Evolutionary conservation across 1,284 basidiomycete genomes (phyloP), one percentile per base, ranked within the genome.

Genomic region (Malassezia brasiliensis): DNA sequence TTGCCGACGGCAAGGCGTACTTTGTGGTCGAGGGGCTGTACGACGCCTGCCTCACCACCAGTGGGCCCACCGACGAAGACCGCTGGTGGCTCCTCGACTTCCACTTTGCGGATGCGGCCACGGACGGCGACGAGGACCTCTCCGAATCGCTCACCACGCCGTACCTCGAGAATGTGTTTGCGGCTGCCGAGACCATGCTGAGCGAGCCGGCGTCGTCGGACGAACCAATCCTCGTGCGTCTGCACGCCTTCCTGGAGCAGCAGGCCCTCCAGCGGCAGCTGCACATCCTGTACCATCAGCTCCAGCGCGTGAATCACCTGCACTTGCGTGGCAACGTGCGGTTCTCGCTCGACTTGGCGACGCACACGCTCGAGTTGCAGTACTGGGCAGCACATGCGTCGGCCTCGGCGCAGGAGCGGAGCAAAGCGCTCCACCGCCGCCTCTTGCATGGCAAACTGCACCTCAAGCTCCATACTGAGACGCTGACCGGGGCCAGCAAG

Each of bases 21-120:
- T 90, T 93, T 66, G 81, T 78, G 4, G 83, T 83, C 0, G 81
- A 82, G 0, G 81, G 82, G 19, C 76, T 89, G n/a, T 91, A 91
- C 67, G 82, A 85, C 65, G 80, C 82, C 15, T 59, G 62, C 25
- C 56, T 68, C n/a, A 65, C 66, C 9, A 77, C 90, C 32, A 79
- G 79, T 34, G 87, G 88, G 7, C 82, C 81, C 8, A 50, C 53
- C n/a, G 32, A 39, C 7, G 47, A 59, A 5, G 70, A 72, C 36
- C 61, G 68, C 31, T 73, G 68, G 68, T 74, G 63, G 59, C 49
- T 71, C 20, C 63, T 74, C 39, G 57, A 63, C 31, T 61, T 73
- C 50, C 56, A 49, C 28, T 74, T 74, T 42, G 14, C 15, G 12
- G 54, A 51, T 17, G 8, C 31, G 7, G 35, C 50, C 4, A 28